phyloP scores from a whole-genome alignment of 352 stramenopile genomes.

The Phytophthora multivora region DNA sequence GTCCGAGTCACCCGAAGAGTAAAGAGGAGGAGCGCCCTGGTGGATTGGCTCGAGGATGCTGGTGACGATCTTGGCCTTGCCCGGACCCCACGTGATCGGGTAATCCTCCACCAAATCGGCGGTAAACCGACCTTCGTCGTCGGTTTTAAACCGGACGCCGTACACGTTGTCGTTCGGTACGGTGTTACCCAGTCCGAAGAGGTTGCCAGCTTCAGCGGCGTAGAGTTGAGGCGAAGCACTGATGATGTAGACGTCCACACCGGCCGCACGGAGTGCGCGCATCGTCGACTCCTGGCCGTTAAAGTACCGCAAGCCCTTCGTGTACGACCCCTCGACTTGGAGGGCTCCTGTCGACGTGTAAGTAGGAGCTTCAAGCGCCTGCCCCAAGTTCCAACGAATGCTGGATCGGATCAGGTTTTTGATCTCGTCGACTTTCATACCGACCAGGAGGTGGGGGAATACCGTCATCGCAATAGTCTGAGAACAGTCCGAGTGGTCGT shows the following conservation, averaged over 20 bases:
- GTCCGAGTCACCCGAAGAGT: conserved; percentile 55
- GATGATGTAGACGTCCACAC: conserved; percentile 63
- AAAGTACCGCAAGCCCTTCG: conserved; percentile 60
- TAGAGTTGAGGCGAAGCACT: conserved; percentile 64
- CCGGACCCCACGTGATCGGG: conserved; percentile 69
- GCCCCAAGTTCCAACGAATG: conserved; percentile 53
- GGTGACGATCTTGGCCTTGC: conserved; percentile 56
- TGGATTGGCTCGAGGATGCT: conserved; percentile 52
- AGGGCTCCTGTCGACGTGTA: conserved; percentile 51
- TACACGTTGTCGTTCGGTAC: conserved; percentile 61
- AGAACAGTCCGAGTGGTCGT: conserved; percentile 43
- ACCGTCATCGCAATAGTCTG: conserved; percentile 59
- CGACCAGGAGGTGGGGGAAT: conserved; percentile 57
- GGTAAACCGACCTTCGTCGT: conserved; percentile 48
- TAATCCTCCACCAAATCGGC: conserved; percentile 47
- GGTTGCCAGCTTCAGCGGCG: conserved; percentile 46
- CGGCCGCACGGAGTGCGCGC: conserved; percentile 47
- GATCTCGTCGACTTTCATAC: conserved; percentile 62
- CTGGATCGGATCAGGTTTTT: conserved; percentile 49
- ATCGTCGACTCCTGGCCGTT: conserved; percentile 68
- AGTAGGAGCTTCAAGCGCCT: conserved; percentile 38
- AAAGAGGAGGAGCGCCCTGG: conserved; percentile 54
- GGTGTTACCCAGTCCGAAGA: conserved; percentile 56
- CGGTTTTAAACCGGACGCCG: conserved; percentile 57
- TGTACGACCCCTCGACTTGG: conserved; percentile 47